Evolutionary conservation across 2,329 filamentous ascomycete species (phyloP), one percentile per base, ranked within the genome.

Genomic region (Sporothrix variecibatus): DNA sequence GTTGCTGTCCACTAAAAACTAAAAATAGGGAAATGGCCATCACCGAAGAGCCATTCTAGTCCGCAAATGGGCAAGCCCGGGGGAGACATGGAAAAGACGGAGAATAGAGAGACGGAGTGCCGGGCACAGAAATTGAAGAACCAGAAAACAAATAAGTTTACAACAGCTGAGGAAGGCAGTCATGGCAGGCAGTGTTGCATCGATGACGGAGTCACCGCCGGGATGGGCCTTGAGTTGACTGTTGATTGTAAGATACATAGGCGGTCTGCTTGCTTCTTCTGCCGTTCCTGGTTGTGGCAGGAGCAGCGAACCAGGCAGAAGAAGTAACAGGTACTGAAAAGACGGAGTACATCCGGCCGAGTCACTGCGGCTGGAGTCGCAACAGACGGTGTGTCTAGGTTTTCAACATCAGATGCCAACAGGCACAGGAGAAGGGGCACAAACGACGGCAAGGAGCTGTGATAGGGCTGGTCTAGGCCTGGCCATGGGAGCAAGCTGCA

Each of bases 61-160:
- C 64, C 64, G 38, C 62, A 69, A 73, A 31, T 17, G 38, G 72
- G 49, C 72, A 73, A 73, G 72, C 15, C 72, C n/a, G 34, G 31
- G 60, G 34, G 20, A 26, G 58, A 38, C 46, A 28, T 46, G 62
- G 43, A 65, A 67, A 40, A 43, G 28, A 51, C 28, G 31, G 49
- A 65, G 23, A 28, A 67, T 31, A 6, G 46, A 17, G 2, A 17
- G 2, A 43, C n/a, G 17, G 7, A 68, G 23, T 40, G 5, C 40
- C 20, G 28, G 34, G 20, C 34, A 72, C 49, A 26, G 28, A 15
- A 28, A 64, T 28, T 17, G n/a, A 28, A 26, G 34, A n/a, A 49
- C 43, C 43, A 17, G 15, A 49, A 49, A 0, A 17, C 15, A 49
- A 49, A 3, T 11, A 11, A 15, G 2, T 43, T 15, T 12, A 46